Evolutionary conservation across 768 basidiomycete genomes (phyloP), one percentile per base, ranked within the genome.

Genomic region (Hypholoma fasciculare): DNA sequence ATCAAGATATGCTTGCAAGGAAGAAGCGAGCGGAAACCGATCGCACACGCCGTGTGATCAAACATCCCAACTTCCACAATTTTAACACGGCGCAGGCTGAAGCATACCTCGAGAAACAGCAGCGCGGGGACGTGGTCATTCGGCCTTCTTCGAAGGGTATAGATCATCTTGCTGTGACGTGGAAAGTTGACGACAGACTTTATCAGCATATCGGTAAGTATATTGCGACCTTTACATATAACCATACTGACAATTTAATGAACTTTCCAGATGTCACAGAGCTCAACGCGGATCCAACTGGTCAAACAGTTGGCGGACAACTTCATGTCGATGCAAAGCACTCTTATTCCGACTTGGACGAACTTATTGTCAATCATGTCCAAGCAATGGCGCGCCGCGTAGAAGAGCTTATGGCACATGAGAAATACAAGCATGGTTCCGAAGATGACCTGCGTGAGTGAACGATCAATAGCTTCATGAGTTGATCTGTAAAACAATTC

Each of bases 61-160:
- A 98, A 70, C 97, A 99, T 71, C 97, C 96, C 2, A 95, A 96
- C 72, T 99, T 98, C 84, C 92, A 96, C 69, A 94, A 97, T 67
- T 88, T 96, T 79, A 96, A 93, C 62, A 87, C 92, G 7, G 76
- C 82, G 13, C 90, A 97, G 63, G 96, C 97, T 1, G 97, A 98
- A 73, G 81, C 86, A 37, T 91, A 89, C 69, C 78, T 99, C 59
- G 90, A 93, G 63, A 88, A 88, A 63, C 92, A 94, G 69, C 94
- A 95, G 65, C 86, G 93, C 17, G 97, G 97, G 9, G 97, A 98
- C 71, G 96, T 96, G 40, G 92, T 98, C 42, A 94, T 99, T 62
- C 81, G 97, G 46, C 97, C 97, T 0, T 96, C 95, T 16, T 98
- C 96, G 4, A 95, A 96, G 72, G 96, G 96, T 13, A 76, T 81